Evolutionary conservation across 1,284 basidiomycete species (phyloP).

Genomic region (Somion occarium): DNA sequence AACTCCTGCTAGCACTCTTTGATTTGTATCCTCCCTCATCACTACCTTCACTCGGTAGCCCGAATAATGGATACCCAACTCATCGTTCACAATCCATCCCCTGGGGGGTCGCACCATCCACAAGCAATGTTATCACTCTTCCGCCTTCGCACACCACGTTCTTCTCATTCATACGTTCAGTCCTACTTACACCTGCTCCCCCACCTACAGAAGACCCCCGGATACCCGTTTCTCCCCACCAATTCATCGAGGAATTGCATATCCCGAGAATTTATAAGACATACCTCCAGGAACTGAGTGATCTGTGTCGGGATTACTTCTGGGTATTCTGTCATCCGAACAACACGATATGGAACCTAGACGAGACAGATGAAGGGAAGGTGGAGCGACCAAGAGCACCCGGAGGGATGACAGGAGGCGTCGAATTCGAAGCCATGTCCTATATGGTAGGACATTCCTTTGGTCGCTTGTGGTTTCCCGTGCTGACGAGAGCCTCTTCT

Average conservation of each 20-base stretch:
- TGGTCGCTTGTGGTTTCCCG: neutral
- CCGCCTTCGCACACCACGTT: conserved; percentile 68
- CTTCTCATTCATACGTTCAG: conserved; percentile 64
- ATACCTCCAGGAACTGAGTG: conserved; percentile 85
- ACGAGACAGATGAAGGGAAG: conserved; percentile 75
- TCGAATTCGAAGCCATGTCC: conserved; percentile 95
- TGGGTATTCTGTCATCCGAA: conserved; percentile 98
- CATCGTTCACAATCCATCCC: conserved; percentile 26
- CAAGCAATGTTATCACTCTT: conserved; percentile 50
- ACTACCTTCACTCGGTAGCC: conserved; percentile 39
- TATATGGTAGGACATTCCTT: conserved; percentile 68
- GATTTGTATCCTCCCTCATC: conserved; percentile 74
- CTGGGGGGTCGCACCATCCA: conserved; percentile 27
- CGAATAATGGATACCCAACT: conserved; percentile 9
- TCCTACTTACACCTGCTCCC: conserved; percentile 74
- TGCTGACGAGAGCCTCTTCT: neutral
- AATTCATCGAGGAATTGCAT: conserved; percentile 86
- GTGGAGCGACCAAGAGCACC: conserved; percentile 93
- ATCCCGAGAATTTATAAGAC: conserved; percentile 84
- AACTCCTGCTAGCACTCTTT: conserved; percentile 78
- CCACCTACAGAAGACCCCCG: conserved; percentile 64
- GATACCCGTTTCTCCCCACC: conserved; percentile 69
- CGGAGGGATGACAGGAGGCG: conserved; percentile 97
- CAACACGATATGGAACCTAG: conserved; percentile 85
- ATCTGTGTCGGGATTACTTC: conserved; percentile 93